These are phyloP conservation scores for Cutaneotrichosporon cutaneum DNA, from an alignment of 1,284 basidiomycete genomes.

Conservation along the genomic window DNA sequence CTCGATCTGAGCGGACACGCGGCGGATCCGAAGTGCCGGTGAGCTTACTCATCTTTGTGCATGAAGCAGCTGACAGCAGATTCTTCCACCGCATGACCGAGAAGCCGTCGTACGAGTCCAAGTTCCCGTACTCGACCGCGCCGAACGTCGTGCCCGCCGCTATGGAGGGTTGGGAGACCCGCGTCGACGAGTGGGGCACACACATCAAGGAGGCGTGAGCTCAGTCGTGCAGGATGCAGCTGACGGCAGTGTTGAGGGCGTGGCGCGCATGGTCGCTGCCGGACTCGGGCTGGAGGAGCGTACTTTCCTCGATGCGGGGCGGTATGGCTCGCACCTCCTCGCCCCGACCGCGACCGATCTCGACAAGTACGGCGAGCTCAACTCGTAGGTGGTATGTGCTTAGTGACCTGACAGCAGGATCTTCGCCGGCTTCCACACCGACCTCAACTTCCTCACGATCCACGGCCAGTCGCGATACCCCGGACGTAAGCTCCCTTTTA, in stretches of 20 bases:
- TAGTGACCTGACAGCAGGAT: conserved; percentile 59
- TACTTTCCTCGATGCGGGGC: conserved; percentile 71
- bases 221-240: not conserved
- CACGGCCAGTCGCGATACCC: conserved; percentile 71
- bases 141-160: conserved; percentile 72
- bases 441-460: conserved; percentile 64
- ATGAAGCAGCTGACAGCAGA: conserved; percentile 27
- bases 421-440: conserved; percentile 81
- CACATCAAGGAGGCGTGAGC: conserved; percentile 80
- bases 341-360: conserved; percentile 89
- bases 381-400: conserved; percentile 37
- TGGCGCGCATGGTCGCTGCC: conserved; percentile 77
- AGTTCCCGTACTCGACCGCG: conserved; percentile 70
- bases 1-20: conserved; percentile 66
- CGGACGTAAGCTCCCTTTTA: conserved; percentile 35
- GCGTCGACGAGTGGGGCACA: conserved; percentile 74
- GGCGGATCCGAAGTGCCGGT: conserved; percentile 84
- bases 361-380: conserved; percentile 68
- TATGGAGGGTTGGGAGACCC: conserved; percentile 64
- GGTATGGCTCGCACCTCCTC: conserved; percentile 83
- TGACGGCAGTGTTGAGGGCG: conserved; percentile 64
- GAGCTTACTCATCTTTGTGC: not conserved
- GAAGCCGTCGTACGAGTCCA: conserved; percentile 70
- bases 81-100: conserved; percentile 88
- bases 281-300: conserved; percentile 70